Evolutionary conservation across 495 filamentous ascomycete genomes (phyloP), one percentile per base, ranked within the genome.

Genomic region (Penicillium cosmopolitanum): DNA sequence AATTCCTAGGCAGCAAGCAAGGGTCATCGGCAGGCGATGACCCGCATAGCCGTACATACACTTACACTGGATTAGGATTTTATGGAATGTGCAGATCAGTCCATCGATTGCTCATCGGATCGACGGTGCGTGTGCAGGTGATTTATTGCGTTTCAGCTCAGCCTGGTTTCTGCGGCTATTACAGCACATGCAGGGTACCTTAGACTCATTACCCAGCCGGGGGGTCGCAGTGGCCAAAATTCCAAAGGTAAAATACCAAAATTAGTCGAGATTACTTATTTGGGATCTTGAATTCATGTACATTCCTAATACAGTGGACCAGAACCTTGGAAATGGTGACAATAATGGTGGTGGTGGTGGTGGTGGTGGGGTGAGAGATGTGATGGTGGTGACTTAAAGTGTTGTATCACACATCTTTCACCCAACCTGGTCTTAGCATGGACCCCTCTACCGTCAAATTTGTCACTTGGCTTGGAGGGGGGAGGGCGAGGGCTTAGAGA

Each of bases 81-180:
- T 48, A 43, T 38, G 44, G 55, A 47, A 59, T 51, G 35, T 58
- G 58, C 53, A 60, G 60, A 66, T 68, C 63, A 43, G 50, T 33
- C 42, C 34, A n/a, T 33, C 55, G 42, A 53, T 62, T 55, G 42
- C 50, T 16, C 21, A 55, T 48, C 47, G 33, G 66, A 70, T 68
- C 66, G 63, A 66, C 66, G 19, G 61, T 62, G 56, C 67, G 44
- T 65, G 55, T 50, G 64, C 64, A 64, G 51, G 61, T 67, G 56
- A 68, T 66, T 56, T 58, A 56, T 65, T 67, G 57, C 67, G 48
- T 67, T 57, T 65, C 62, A 63, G 65, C 67, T 67, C 55, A 69
- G 64, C 59, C 67, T 52, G 56, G 53, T 58, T 56, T 38, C 36
- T 58, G 36, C 52, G 51, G 62, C 58, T 62, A 54, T 52, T 21